Conservation (phyloP, 768 basidiomycete genomes). For the Tulasnella sp. region DNA sequence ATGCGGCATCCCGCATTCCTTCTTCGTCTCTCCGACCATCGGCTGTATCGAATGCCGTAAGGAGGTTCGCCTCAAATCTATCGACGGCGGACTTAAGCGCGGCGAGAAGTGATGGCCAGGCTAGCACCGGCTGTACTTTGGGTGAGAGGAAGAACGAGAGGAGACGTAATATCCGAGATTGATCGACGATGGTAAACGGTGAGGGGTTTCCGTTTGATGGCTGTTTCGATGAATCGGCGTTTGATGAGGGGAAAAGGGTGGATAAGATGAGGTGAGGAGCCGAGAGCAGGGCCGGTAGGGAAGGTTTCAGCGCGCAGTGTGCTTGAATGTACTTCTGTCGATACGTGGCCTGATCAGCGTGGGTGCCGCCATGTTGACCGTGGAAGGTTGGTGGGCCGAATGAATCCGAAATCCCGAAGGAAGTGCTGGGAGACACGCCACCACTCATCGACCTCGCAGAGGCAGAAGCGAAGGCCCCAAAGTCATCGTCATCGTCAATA, state of each 20-base stretch:
- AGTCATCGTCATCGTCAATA: constrained; percentile 54
- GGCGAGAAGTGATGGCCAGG: constrained; percentile 49
- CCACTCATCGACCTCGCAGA: not conserved
- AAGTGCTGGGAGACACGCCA: not conserved
- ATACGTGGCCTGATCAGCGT: constrained; percentile 26
- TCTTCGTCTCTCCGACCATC: constrained; percentile 62
- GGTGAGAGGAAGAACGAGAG: constrained; percentile 68
- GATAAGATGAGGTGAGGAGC: constrained; percentile 59
- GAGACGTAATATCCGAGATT: constrained; percentile 59
- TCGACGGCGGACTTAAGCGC: constrained; percentile 72
- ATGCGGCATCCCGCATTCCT: constrained; percentile 71
- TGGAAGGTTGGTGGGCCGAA: constrained; percentile 24
- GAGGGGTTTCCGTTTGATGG: constrained; percentile 23
- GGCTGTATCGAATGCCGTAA: constrained; percentile 83
- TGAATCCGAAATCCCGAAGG: constrained; percentile 26
- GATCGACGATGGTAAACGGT: constrained; percentile 35
- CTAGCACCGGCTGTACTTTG: constrained; percentile 53
- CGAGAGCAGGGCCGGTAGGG: constrained; percentile 45
- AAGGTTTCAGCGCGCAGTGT: constrained; percentile 49
- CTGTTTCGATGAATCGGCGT: constrained; percentile 19
- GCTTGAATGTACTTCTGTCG: constrained; percentile 55
- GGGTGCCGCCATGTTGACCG: constrained; percentile 3
- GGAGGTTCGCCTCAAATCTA: constrained; percentile 72
- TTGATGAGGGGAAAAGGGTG: constrained; percentile 34
- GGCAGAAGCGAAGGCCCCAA: constrained; percentile 70